A percentile compares a stretch with the other conserved stretches of the same genome.
Conservation (phyloP, 2,329 filamentous ascomycete species). For the Fusarium sp. region DNA sequence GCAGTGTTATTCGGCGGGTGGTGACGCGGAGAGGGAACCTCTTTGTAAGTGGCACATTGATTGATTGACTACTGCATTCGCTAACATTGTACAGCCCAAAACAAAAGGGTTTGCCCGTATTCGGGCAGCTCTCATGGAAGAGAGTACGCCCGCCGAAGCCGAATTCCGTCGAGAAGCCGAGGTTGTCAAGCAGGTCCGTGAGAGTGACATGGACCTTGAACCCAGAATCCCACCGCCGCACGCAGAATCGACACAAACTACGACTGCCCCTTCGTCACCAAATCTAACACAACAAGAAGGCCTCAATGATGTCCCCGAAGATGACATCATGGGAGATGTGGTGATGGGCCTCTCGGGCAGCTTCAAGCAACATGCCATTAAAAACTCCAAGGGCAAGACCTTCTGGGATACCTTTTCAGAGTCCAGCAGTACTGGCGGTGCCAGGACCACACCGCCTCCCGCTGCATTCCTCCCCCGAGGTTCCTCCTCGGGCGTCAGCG, state of each 20-base stretch:
- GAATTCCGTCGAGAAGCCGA: constrained; percentile 93
- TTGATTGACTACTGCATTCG: neutral
- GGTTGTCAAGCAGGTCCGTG: constrained; percentile 93
- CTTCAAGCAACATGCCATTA: constrained; percentile 80
- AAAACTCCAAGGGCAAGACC: constrained; percentile 77
- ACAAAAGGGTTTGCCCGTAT: constrained; percentile 96
- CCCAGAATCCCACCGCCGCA: constrained; percentile 53
- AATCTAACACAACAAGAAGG: constrained; percentile 72
- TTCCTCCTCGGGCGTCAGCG: constrained; percentile 72
- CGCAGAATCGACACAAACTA: constrained; percentile 61
- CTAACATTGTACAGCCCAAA: constrained; percentile 77
- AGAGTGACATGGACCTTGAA: constrained; percentile 80
- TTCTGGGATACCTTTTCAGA: constrained; percentile 84
- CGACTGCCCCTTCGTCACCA: constrained; percentile 77
- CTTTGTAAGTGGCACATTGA: constrained; percentile 69
- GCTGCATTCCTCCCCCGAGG: constrained; percentile 71
- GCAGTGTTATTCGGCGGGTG: constrained; percentile 82
- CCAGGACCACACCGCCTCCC: constrained; percentile 73
- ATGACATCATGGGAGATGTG: constrained; percentile 73
- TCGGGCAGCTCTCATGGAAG: constrained; percentile 88
- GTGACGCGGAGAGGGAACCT: constrained; percentile 92
- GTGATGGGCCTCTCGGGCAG: constrained; percentile 67
- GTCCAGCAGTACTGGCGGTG: constrained; percentile 65
- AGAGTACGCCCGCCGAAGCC: constrained; percentile 86
- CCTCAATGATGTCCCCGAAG: constrained; percentile 77